Conservation (phyloP, 148 eudicot genomes). For the Hydrangea macrophylla region DNA sequence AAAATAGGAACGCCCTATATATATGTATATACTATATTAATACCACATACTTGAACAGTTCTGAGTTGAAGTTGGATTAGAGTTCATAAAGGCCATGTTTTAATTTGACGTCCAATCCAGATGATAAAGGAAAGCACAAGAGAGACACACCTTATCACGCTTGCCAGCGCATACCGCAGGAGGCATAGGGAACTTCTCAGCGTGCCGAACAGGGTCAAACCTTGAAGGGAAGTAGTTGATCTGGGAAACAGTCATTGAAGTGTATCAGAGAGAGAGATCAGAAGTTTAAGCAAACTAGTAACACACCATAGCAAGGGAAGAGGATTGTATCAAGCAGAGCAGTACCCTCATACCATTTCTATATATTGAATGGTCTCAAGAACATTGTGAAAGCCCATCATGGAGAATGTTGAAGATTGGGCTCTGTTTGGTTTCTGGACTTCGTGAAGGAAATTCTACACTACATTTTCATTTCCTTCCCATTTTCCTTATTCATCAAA, state of each 20-base stretch:
- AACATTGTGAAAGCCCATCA: background rate
- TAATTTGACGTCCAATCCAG: no score
- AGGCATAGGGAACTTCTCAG: slow-evolving; percentile 25
- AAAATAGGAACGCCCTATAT: background rate
- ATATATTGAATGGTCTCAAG: background rate
- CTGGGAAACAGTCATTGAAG: slow-evolving; percentile 9
- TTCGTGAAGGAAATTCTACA: no score
- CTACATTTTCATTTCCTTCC: no score
- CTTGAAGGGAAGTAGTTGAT: slow-evolving; percentile 33
- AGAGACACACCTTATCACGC: background rate
- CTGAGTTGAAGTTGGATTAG: background rate
- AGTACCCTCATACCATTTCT: no score
- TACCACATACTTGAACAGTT: background rate
- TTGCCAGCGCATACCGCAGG: background rate
- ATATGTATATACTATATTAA: background rate
- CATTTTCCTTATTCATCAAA: no score
- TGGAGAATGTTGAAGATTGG: no score
- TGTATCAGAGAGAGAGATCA: no score
- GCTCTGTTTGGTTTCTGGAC: no score
- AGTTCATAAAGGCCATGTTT: no score
- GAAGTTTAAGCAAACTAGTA: no score
- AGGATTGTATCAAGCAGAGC: no score
- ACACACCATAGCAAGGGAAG: no score
- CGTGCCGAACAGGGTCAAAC: slow-evolving; percentile 23
- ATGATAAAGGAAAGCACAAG: background rate